Evolutionary conservation across 768 basidiomycete genomes (phyloP).

Genomic region (Vararia minispora): DNA sequence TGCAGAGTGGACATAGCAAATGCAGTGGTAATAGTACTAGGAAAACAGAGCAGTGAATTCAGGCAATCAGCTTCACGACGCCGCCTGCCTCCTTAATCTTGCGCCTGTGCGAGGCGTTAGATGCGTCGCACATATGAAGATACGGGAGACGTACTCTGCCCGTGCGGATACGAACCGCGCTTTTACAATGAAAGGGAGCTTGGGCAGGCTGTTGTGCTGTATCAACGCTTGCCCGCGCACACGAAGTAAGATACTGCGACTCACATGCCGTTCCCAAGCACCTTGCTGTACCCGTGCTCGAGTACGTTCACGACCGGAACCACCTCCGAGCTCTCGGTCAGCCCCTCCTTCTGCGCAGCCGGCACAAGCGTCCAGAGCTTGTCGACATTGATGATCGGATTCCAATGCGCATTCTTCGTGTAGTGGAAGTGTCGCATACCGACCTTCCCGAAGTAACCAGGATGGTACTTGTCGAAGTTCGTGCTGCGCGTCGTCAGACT

Average conservation of each 20-base stretch:
- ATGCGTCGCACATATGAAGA: neutral
- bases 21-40: constrained; percentile 15
- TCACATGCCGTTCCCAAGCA: constrained; percentile 88
- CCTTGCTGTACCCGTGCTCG: constrained; percentile 78
- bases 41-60: constrained; percentile 25
- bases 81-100: constrained; percentile 94
- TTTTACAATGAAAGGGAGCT: constrained; percentile 94
- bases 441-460: constrained; percentile 99
- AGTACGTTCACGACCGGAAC: constrained; percentile 94
- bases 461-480: constrained; percentile 99
- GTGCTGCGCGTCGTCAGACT: constrained; percentile 37
- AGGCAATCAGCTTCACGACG: constrained; percentile 89
- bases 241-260: constrained; percentile 19
- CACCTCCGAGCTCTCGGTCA: constrained; percentile 64
- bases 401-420: constrained; percentile 84
- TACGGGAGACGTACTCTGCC: constrained; percentile 50
- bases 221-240: neutral
- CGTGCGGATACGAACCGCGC: constrained; percentile 87
- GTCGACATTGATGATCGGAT: constrained; percentile 97
- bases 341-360: constrained; percentile 65
- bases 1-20: constrained; percentile 11
- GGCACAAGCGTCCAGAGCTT: constrained; percentile 92
- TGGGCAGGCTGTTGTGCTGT: constrained; percentile 76
- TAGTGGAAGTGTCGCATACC: constrained; percentile 99
- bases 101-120: constrained; percentile 27